Evolutionary conservation across 2,329 filamentous ascomycete species (phyloP).

Genomic region (Aspergillus caelatus): DNA sequence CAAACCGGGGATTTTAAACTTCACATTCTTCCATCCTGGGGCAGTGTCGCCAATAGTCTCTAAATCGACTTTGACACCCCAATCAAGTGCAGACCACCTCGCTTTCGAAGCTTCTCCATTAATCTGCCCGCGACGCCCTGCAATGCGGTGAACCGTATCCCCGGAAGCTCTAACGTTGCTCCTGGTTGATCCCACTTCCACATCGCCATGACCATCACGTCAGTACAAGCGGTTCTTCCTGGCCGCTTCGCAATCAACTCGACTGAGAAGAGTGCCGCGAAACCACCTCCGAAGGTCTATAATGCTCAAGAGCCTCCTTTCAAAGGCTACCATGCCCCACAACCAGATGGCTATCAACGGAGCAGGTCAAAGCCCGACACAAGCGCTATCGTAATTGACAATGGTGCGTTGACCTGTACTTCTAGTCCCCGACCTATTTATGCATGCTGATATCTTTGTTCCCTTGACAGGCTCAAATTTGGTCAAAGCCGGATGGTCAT

Average conservation of each 20-base stretch:
- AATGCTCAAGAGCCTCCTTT: constrained; percentile 62
- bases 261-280: constrained; percentile 53
- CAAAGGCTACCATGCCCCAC: constrained; percentile 59
- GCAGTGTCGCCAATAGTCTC: constrained; percentile 7
- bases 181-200: constrained; percentile 25
- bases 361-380: constrained; percentile 62
- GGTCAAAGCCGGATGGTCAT: constrained; percentile 94
- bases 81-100: neutral
- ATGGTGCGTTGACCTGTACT: constrained; percentile 63
- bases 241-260: constrained; percentile 44
- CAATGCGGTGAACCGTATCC: constrained; percentile 24
- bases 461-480: constrained; percentile 73
- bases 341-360: constrained; percentile 70
- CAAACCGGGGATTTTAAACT: constrained; percentile 17
- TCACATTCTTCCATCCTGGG: constrained; percentile 7
- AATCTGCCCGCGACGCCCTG: constrained; percentile 12
- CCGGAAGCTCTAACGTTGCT: constrained; percentile 23
- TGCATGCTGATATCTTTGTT: constrained; percentile 4
- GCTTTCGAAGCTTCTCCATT: neutral
- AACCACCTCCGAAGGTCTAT: constrained; percentile 58
- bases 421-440: neutral
- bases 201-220: constrained; percentile 48
- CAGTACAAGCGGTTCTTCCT: constrained; percentile 39
- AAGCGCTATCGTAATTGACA: constrained; percentile 94
- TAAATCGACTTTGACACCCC: neutral